Conservation (phyloP, 768 basidiomycete species). For the Chalciporus sphaerocephalus region DNA sequence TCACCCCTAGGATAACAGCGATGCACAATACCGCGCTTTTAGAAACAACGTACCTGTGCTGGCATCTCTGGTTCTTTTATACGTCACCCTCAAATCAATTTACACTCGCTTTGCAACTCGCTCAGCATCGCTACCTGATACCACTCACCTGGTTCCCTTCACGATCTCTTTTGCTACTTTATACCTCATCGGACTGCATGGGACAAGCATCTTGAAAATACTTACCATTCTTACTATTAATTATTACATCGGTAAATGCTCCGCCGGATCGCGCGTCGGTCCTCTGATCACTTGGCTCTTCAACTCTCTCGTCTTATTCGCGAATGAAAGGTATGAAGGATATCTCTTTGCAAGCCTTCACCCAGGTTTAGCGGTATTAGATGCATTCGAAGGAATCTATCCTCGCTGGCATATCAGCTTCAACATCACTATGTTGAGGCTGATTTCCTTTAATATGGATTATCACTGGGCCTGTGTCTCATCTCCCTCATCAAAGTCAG, state of each 20-base stretch:
- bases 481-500: constrained; percentile 36
- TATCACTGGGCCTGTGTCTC: constrained; percentile 74
- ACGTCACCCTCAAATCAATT: constrained; percentile 53
- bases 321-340: constrained; percentile 71
- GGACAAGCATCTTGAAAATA: constrained; percentile 75
- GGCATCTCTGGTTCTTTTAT: constrained; percentile 41
- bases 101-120: constrained; percentile 35
- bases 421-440: constrained; percentile 93
- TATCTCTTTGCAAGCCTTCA: constrained; percentile 62
- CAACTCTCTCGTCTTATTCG: constrained; percentile 69
- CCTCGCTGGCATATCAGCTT: constrained; percentile 92
- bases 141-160: constrained; percentile 49
- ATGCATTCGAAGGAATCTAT: constrained; percentile 66
- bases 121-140: constrained; percentile 24
- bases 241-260: constrained; percentile 54
- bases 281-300: constrained; percentile 70
- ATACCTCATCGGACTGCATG: constrained; percentile 75
- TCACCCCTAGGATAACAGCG: constrained; percentile 79
- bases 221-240: constrained; percentile 65
- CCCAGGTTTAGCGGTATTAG: constrained; percentile 53
- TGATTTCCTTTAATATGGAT: constrained; percentile 92
- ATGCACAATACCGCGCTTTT: constrained; percentile 86
- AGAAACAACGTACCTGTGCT: constrained; percentile 74
- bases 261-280: constrained; percentile 39
- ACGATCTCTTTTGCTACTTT: constrained; percentile 55